Evolutionary conservation across 495 filamentous ascomycete genomes (phyloP), one percentile per base, ranked within the genome.

Genomic region (Aspergillus taichungensis): DNA sequence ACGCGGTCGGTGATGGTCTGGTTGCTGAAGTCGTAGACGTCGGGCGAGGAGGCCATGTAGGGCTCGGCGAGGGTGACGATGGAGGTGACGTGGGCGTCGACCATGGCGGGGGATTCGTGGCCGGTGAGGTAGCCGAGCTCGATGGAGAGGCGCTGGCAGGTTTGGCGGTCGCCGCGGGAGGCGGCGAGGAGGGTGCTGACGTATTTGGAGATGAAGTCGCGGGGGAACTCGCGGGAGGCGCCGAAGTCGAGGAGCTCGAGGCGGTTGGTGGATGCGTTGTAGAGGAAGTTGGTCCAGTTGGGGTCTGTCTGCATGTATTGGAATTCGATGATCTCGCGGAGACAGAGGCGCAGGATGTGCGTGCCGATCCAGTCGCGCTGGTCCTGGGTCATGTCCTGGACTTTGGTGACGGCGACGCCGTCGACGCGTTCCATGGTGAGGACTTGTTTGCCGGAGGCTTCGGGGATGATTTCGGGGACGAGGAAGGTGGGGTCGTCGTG

Each of bases 261-360:
- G 54, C 79, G 84, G 42, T 80, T 67, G 2, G 78, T 81, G 6
- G 66, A 42, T 0, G 76, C 63, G 59, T 98, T 95, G 72, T 86
- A 97, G 27, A 97, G 71, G 70, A 98, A 98, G 60, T 98, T 98
- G n/a, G 94, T 97, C 92, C 94, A 98, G 72, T 98, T 98, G 13
- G 92, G 92, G 66, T 98, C 92, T 24, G 92, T 97, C 67, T 98
- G 92, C 92, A 98, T 98, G 72, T 92, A 98, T 35, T 72, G 77
- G 73, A 95, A 98, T 54, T 95, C 87, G 43, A 76, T 78, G 55
- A 97, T 88, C 62, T 98, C 92, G 39, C 90, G 85, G 31, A 98
- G 77, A 57, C 92, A 96, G 12, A 98, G 78, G 8, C 89, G 86
- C 40, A 98, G 74, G 52, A 98, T 86, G 56, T 96, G 87, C 3